Conservation (phyloP, 2,329 filamentous ascomycete genomes). For the Aspergillus neotritici region DNA sequence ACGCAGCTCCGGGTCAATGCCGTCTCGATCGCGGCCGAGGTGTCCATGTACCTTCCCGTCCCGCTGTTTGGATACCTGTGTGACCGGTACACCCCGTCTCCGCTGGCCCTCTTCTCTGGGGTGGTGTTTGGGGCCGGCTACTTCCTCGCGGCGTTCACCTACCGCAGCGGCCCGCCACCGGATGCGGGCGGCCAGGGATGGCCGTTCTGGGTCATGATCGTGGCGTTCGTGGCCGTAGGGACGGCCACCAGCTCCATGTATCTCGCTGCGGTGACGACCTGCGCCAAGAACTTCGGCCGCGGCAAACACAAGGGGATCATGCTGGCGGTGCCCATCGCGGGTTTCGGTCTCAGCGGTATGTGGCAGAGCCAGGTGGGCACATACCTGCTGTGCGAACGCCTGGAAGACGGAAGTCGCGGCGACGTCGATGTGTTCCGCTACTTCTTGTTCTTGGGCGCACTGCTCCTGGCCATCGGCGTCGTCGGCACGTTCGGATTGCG, state of each 20-base stretch:
- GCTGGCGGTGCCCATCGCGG: slow-evolving; percentile 82
- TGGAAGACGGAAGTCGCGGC: slow-evolving; percentile 55
- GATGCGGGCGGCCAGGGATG: slow-evolving; percentile 52
- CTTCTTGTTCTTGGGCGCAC: slow-evolving; percentile 74
- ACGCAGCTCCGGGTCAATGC: slow-evolving; percentile 88
- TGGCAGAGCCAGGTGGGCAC: slow-evolving; percentile 88
- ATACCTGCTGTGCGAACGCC: slow-evolving; percentile 65
- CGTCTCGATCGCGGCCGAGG: slow-evolving; percentile 77
- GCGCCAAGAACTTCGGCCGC: slow-evolving; percentile 94
- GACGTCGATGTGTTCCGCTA: slow-evolving; percentile 73
- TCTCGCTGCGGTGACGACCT: slow-evolving; percentile 82
- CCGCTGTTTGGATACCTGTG: slow-evolving; percentile 85
- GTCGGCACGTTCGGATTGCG: slow-evolving; percentile 68
- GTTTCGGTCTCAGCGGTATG: slow-evolving; percentile 90
- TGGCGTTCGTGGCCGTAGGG: slow-evolving; percentile 78
- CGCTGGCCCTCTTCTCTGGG: slow-evolving; percentile 67
- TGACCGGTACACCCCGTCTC: slow-evolving; percentile 76
- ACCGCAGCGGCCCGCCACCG: slow-evolving; percentile 54
- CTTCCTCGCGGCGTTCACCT: slow-evolving; percentile 72
- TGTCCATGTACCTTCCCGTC: slow-evolving; percentile 89
- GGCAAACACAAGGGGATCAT: slow-evolving; percentile 84
- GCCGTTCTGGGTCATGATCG: slow-evolving; percentile 76
- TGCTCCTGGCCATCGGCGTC: slow-evolving; percentile 66
- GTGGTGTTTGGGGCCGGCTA: slow-evolving; percentile 76
- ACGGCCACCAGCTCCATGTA: slow-evolving; percentile 85